Base-by-base conservation (phyloP, 495 filamentous ascomycete genomes). In the Aspergillus affinis region DNA sequence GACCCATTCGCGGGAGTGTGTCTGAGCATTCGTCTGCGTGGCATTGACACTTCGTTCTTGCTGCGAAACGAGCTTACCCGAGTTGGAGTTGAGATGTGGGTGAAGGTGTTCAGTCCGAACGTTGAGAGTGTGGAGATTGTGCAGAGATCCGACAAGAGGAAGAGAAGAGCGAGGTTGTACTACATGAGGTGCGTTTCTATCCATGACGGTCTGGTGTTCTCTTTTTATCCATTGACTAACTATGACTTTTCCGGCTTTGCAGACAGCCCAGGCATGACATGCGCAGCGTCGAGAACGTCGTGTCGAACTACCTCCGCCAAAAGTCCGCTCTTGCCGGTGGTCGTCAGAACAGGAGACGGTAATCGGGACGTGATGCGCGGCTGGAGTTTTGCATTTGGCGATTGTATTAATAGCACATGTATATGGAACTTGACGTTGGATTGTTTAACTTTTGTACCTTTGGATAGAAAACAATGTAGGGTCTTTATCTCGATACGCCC, bases 11-110 rank as follows among this genome's bases (percentile, higher is more conserved):
- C 91, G 15, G 94, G 94, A 29, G 90, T 95, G 12, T 88, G 87
- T 61, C 72, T 99, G 65, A 89, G 86, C 64, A 93, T 98, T 69
- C 86, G 92, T 27, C 80, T 92, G 41, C 83, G 84, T 6, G 93
- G 92, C 61, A 81, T 95, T 23, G 94, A 99, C 72, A 93, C 91
- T 6, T 88, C 87, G 1, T 84, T 98, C 48, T 73, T 97, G 61
- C 79, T 99, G 55, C 82, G 94, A 26, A 93, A 92, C 66, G 84
- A 93, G 63, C 72, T 99, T 55, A 87, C 86, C 48, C 82, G 88
- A 55, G 84, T 94, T 6, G 90, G 91, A 50, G 92, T 97, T n/a
- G 94, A 99, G 84, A 92, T 97, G 91, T 97, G 91, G 84, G 90
- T 88, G 70, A 99, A 98, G 83, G 78, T 96, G 53, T 98, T 91